Percentiles rank a stretch among this genome's conserved stretches.
Evolutionary conservation across 225 moss, liverwort and hornwort genomes (phyloP).

Genomic region (Pseudisothecium myosuroides): DNA sequence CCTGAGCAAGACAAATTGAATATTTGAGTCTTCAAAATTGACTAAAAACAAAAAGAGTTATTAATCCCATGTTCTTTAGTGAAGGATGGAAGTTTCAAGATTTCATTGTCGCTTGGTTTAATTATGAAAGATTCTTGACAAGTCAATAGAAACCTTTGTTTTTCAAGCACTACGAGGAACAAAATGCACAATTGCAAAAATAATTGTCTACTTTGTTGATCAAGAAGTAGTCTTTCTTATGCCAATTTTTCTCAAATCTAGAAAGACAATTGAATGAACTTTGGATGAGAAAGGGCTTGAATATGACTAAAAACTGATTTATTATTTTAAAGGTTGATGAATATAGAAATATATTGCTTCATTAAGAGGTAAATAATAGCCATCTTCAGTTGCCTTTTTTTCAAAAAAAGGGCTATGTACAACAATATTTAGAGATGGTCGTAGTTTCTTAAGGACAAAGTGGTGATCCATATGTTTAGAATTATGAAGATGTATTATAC

Average conservation of each 20-base stretch:
- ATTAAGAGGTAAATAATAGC: too few species aligned
- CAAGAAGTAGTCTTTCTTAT: neutral
- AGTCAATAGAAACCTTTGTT: neutral
- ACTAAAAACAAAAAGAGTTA: too few species aligned
- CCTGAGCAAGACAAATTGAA: neutral
- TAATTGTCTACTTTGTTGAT: neutral
- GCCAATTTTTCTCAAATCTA: neutral
- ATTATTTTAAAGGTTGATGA: neutral
- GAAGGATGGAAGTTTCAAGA: too few species aligned
- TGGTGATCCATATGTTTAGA: too few species aligned
- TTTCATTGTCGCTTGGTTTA: neutral
- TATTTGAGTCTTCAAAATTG: neutral
- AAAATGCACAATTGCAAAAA: too few species aligned
- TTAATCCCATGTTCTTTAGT: too few species aligned
- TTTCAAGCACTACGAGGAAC: accelerated
- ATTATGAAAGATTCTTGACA: neutral
- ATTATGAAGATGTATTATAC: too few species aligned
- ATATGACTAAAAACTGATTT: neutral
- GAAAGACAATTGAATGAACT: neutral
- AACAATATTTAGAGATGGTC: too few species aligned
- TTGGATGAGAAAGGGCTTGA: neutral
- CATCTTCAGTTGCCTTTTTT: too few species aligned
- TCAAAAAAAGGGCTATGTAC: too few species aligned
- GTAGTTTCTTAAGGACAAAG: too few species aligned
- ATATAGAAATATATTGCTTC: neutral